Percentiles rank a stretch among this genome's conserved stretches.
Evolutionary conservation across 441 rosid genomes (phyloP).

Genomic region (Adansonia madagascariensis): DNA sequence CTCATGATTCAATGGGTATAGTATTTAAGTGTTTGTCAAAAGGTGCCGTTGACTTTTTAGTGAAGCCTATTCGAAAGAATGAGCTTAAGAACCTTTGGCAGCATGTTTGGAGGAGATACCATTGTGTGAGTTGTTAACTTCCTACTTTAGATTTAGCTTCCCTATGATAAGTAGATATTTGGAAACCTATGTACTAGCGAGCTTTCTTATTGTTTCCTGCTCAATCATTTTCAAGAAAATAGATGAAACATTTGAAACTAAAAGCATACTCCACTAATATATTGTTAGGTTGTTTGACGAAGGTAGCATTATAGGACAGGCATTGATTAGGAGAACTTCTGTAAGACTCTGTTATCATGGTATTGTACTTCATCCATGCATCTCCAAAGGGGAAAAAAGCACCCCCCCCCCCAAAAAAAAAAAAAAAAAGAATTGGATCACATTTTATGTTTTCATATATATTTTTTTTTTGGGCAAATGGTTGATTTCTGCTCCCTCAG

Average conservation of each 20-base stretch:
- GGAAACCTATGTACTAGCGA: background rate
- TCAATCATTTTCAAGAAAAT: constrained; percentile 14
- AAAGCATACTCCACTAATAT: background rate
- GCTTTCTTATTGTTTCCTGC: constrained; percentile 10
- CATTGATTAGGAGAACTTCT: constrained; percentile 12
- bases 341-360: constrained; percentile 9
- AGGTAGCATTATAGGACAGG: background rate
- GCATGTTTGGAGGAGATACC: constrained; percentile 61
- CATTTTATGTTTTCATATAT: constrained; percentile 13
- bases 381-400: background rate
- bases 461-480: constrained; percentile 1
- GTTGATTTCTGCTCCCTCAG: constrained; percentile 43
- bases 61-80: constrained; percentile 60
- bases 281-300: constrained; percentile 22
- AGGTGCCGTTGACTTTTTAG: constrained; percentile 58
- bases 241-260: background rate
- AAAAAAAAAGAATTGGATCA: background rate
- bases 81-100: constrained; percentile 64
- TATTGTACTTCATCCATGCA: background rate
- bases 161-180: constrained; percentile 6
- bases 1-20: constrained; percentile 51
- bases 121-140: constrained; percentile 52
- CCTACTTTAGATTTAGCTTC: constrained; percentile 24
- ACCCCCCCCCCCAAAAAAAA: background rate
- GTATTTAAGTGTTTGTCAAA: constrained; percentile 58